These are phyloP conservation scores for Knoxia roxburghii DNA, from an alignment of 257 asterid species.

Conservation along the genomic window DNA sequence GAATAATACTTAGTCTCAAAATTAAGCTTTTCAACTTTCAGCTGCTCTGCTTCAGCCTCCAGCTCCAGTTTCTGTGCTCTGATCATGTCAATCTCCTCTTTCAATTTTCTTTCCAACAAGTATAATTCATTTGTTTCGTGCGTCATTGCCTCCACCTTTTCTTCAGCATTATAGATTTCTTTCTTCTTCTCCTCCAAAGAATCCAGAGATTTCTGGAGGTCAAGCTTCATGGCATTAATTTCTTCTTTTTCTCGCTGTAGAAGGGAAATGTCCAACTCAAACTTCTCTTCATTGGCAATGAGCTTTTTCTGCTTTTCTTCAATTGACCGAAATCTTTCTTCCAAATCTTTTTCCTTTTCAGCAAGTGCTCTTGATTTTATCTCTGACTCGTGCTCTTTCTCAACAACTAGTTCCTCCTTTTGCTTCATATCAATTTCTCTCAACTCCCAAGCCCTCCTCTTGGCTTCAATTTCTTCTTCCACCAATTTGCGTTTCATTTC, in stretches of 20 bases:
- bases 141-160: conserved; percentile 59
- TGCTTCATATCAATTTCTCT: conserved; percentile 80
- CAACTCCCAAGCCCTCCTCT: conserved; percentile 79
- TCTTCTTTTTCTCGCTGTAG: conserved; percentile 57
- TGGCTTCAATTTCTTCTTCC: conserved; percentile 67
- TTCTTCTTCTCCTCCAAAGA: conserved; percentile 57
- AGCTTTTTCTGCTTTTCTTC: conserved; percentile 57
- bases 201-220: conserved; percentile 52
- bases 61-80: conserved; percentile 69
- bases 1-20: conserved; percentile 91
- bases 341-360: conserved; percentile 60
- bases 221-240: conserved; percentile 42
- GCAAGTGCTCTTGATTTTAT: conserved; percentile 37
- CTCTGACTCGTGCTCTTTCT: conserved; percentile 69
- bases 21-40: conserved; percentile 75
- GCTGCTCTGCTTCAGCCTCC: conserved; percentile 68
- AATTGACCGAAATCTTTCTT: conserved; percentile 37
- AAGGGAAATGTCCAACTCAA: conserved; percentile 38
- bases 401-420: conserved; percentile 59
- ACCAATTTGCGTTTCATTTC: conserved; percentile 52
- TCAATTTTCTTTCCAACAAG: conserved; percentile 64
- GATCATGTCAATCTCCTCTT: conserved; percentile 81
- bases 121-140: conserved; percentile 70
- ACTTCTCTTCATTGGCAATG: conserved; percentile 44
- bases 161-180: conserved; percentile 51